Base-by-base conservation (phyloP, 164 flowering plant species). In the Warburgia ugandensis region DNA sequence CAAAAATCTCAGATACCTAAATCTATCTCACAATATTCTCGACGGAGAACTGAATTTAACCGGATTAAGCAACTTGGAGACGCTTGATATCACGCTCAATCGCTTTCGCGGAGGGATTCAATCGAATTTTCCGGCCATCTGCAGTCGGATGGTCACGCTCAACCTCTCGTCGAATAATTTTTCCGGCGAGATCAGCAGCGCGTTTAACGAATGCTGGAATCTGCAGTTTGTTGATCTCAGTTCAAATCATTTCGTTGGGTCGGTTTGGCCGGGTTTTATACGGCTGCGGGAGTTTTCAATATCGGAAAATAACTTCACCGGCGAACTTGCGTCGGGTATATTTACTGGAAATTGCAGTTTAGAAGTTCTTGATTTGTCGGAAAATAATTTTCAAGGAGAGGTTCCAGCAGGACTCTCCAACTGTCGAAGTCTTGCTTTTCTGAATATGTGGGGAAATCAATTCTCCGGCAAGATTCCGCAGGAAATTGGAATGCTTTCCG, bases 11-110 rank as follows among this genome's bases (percentile, higher is more conserved):
- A 57, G 39, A 9, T 40, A 64, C 45, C 81, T 90, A 32, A 90
- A 90, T 45, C 59, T 90, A 1, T 90, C 97, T 1, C 77, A 73
- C 52, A 90, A 90, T 61, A 59, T 80, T 29, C 58, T 90, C 2
- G 50, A 46, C 1, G 83, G 77, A 2, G 68, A 67, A 47, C 64
- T 89, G 32, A 76, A 74, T 55, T 63, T 83, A 42, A 46, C 70
- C 3, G 81, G 87, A 5, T 54, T 89, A 38, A 50, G 9, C 4
- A 80, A 45, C 20, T 51, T 89, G 37, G 81, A 78, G 68, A 53
- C 54, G 20, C 78, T 89, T 16, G 97, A 89, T 54, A 41, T 89
- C 54, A 71, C 97, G 0, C 44, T 65, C 16, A 89, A 89, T 47
- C 52, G 92, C 35, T 20, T 85, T 45, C 2, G 0, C 0, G 97